phyloP scores from a whole-genome alignment of 164 flowering plant genomes.

The Akebia trifoliata region DNA sequence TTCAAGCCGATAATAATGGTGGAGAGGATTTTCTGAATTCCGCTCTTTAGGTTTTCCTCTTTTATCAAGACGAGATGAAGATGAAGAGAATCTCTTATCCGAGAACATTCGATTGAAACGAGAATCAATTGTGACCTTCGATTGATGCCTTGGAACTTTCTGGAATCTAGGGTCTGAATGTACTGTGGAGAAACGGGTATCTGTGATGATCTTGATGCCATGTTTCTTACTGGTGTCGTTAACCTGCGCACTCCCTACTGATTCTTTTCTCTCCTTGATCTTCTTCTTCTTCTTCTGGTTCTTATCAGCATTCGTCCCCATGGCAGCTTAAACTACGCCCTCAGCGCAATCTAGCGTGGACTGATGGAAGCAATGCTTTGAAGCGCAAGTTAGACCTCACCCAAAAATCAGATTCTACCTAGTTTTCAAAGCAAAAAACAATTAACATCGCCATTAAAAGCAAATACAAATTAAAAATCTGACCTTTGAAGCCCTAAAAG shows the following conservation, averaged over 20 bases:
- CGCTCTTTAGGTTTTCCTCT: constrained; percentile 49
- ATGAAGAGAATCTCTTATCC: constrained; percentile 47
- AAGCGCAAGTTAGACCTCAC: too few species aligned
- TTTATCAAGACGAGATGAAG: constrained; percentile 65
- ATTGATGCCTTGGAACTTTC: constrained; percentile 42
- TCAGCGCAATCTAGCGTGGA: too few species aligned
- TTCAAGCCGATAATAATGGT: constrained; percentile 47
- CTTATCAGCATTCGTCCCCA: background rate
- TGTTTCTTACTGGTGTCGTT: background rate
- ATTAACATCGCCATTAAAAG: too few species aligned
- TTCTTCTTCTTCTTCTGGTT: constrained; percentile 8
- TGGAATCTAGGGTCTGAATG: constrained; percentile 81
- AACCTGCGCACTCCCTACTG: constrained; percentile 1
- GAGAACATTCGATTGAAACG: constrained; percentile 58
- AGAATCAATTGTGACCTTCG: constrained; percentile 63
- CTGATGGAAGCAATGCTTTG: background rate
- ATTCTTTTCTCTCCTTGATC: constrained; percentile 14
- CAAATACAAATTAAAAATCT: too few species aligned
- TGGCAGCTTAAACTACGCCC: background rate
- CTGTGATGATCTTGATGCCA: constrained; percentile 34
- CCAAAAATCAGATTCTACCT: too few species aligned
- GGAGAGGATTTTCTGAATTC: constrained; percentile 31
- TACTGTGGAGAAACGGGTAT: constrained; percentile 57
- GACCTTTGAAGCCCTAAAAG: too few species aligned
- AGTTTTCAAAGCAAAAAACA: too few species aligned